Conservation (phyloP, 495 filamentous ascomycete genomes). For the Apiosordaria backusii region DNA sequence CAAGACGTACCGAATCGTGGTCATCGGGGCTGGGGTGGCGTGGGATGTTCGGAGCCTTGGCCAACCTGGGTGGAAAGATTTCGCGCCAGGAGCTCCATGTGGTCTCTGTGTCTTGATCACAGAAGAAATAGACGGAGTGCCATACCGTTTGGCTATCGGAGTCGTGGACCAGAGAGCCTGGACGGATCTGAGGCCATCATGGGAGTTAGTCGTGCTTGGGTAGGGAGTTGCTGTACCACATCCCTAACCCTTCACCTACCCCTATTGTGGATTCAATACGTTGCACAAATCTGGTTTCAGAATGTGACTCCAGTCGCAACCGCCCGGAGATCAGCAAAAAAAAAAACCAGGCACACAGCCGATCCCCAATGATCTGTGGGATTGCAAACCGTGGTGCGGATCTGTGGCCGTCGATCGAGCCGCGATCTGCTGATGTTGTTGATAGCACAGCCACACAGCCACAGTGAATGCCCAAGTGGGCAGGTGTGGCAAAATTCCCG, state of each 20-base stretch:
- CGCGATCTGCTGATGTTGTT: background rate
- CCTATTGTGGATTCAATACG: background rate
- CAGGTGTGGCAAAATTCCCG: background rate
- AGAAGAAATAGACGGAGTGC: background rate
- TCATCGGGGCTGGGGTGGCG: background rate
- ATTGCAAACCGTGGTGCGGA: background rate
- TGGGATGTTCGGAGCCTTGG: background rate
- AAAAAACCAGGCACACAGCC: background rate
- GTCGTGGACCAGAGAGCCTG: background rate
- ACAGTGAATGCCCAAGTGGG: background rate
- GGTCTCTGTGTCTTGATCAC: background rate
- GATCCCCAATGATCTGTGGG: background rate
- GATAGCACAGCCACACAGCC: background rate
- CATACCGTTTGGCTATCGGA: background rate
- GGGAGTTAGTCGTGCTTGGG: background rate
- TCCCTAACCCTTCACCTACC: background rate
- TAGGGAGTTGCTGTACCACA: background rate
- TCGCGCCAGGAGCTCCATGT: background rate
- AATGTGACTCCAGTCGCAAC: background rate
- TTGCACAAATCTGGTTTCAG: background rate
- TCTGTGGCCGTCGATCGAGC: background rate
- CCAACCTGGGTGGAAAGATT: background rate
- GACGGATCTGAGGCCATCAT: background rate
- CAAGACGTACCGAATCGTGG: background rate
- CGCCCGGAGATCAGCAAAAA: background rate